These are phyloP conservation scores for Ramaria sp. DNA, from an alignment of 768 basidiomycete species.

Conservation along the genomic window DNA sequence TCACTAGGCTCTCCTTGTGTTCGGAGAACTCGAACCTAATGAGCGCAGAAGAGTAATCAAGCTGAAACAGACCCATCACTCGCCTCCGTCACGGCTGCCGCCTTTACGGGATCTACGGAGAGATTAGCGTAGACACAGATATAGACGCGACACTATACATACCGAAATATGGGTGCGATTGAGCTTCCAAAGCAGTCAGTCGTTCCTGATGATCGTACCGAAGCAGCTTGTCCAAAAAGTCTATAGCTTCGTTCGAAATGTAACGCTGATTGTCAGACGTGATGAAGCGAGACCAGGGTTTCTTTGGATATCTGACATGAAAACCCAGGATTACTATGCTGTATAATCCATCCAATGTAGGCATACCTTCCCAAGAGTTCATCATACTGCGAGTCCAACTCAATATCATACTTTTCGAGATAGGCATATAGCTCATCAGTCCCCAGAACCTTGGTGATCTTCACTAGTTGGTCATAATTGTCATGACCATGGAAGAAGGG, in stretches of 20 bases:
- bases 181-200: slow-evolving; percentile 88
- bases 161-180: slow-evolving; percentile 91
- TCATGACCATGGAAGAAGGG: slow-evolving; percentile 99
- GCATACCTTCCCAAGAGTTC: slow-evolving; percentile 75
- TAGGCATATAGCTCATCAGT: slow-evolving; percentile 92
- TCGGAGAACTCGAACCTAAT: not conserved
- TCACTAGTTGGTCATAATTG: slow-evolving; percentile 97
- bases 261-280: slow-evolving; percentile 94
- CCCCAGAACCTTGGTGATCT: slow-evolving; percentile 94
- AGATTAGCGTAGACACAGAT: not conserved
- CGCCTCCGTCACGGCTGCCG: slow-evolving; percentile 1
- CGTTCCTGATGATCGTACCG: slow-evolving; percentile 97
- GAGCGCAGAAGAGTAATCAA: not conserved
- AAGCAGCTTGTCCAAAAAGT: slow-evolving; percentile 89
- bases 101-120: slow-evolving; percentile 3
- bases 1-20: not conserved
- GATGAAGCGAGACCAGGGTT: slow-evolving; percentile 92
- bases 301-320: slow-evolving; percentile 66
- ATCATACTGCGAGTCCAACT: slow-evolving; percentile 92
- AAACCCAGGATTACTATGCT: not conserved
- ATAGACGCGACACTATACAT: slow-evolving; percentile 11
- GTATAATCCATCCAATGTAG: not conserved
- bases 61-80: slow-evolving; percentile 8
- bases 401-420: slow-evolving; percentile 91
- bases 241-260: slow-evolving; percentile 94